A percentile compares a stretch with the other conserved stretches of the same genome.
These are phyloP conservation scores for Gentiana dahurica DNA, from an alignment of 257 asterid species.

Conservation along the genomic window DNA sequence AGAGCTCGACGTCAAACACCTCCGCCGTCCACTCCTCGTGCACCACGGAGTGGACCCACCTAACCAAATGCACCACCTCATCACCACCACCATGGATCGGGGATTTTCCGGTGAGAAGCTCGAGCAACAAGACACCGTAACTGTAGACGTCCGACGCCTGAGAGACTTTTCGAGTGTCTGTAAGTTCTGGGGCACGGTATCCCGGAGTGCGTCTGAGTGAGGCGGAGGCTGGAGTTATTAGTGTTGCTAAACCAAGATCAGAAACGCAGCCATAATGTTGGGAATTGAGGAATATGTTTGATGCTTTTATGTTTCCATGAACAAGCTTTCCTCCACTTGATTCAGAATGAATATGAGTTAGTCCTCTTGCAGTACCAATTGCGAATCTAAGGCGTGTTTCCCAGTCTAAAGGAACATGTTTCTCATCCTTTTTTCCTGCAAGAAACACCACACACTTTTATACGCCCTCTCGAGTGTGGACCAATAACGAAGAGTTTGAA, in stretches of 20 bases:
- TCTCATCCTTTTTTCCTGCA: conserved; percentile 44
- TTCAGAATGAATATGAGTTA: conserved; percentile 41
- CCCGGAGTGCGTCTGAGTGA: conserved; percentile 27
- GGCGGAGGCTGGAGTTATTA: conserved; percentile 30
- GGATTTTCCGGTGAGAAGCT: conserved; percentile 56
- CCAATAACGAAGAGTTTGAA: too few relatives aligned
- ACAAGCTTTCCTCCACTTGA: conserved; percentile 42
- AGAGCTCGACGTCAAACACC: conserved; percentile 46
- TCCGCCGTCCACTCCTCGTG: conserved; percentile 71
- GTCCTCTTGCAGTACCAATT: conserved; percentile 31
- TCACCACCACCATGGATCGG: conserved; percentile 32
- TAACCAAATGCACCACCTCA: conserved; percentile 43
- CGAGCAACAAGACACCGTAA: conserved; percentile 53
- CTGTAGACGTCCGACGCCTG: conserved; percentile 59
- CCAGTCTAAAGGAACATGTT: conserved; percentile 41
- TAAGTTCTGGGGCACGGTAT: conserved; percentile 55
- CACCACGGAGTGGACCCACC: conserved; percentile 62
- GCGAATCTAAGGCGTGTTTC: conserved; percentile 34
- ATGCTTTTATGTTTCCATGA: conserved; percentile 59
- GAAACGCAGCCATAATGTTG: conserved; percentile 34
- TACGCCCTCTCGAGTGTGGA: too few relatives aligned
- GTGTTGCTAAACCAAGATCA: conserved; percentile 45
- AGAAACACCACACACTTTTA: neutral
- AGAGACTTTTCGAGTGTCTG: conserved; percentile 35
- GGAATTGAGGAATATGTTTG: conserved; percentile 50